Conservation (phyloP, 2,329 filamentous ascomycete species). For the Dryadomyces sulphureus region DNA sequence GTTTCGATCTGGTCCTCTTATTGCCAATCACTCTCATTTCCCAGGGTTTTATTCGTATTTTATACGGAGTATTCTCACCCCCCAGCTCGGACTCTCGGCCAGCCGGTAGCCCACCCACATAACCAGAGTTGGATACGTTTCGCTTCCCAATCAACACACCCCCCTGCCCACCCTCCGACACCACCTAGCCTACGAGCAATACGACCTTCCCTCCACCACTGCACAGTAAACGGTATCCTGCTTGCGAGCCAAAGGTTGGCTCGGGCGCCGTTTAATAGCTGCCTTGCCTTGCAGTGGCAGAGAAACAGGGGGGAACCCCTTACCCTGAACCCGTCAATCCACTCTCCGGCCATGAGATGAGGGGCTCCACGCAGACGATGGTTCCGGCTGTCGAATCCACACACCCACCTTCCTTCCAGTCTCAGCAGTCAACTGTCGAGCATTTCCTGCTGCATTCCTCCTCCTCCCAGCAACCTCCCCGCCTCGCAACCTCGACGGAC, state of each 20-base stretch:
- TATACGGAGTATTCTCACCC: not conserved
- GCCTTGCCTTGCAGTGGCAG: not conserved
- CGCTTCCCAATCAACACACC: not conserved
- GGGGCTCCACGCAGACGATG: slow-evolving; percentile 24
- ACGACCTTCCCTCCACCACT: not conserved
- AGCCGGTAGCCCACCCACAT: not conserved
- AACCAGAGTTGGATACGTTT: not conserved
- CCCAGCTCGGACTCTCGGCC: not conserved
- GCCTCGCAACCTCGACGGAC: slow-evolving; percentile 3
- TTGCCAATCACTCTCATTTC: not conserved
- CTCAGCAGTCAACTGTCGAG: slow-evolving; percentile 20
- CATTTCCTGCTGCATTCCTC: slow-evolving; percentile 13
- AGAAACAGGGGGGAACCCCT: not conserved
- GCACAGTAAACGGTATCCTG: not conserved
- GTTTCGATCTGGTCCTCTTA: not conserved
- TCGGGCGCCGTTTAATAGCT: not conserved
- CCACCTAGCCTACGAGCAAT: not conserved
- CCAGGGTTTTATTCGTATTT: not conserved
- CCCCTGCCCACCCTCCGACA: not conserved
- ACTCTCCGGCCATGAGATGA: slow-evolving; percentile 24
- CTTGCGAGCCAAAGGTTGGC: not conserved
- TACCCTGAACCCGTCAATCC: slow-evolving; percentile 3
- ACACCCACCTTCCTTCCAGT: slow-evolving; percentile 16
- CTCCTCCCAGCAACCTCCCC: slow-evolving; percentile 10
- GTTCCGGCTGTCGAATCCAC: slow-evolving; percentile 24